phyloP scores from a whole-genome alignment of 202 grass and related monocot genomes.

The Schoenoplectus tabernaemontani region DNA sequence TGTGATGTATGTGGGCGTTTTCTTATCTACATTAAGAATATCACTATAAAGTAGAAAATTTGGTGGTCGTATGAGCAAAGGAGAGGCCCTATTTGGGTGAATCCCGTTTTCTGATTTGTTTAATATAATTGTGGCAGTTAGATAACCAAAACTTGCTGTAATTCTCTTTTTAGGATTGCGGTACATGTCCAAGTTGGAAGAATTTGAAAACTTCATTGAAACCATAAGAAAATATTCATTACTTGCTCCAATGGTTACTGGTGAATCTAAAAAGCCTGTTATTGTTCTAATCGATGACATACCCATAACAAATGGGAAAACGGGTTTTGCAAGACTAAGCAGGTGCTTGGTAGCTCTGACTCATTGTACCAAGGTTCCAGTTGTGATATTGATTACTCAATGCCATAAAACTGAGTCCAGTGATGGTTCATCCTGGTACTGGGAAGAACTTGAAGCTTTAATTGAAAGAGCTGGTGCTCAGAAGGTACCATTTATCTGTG shows the following conservation, averaged over 20 bases:
- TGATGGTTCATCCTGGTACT: slow-evolving; percentile 37
- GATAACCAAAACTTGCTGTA: slow-evolving; percentile 22
- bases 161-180: slow-evolving; percentile 45
- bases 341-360: slow-evolving; percentile 66
- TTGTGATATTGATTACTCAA: slow-evolving; percentile 73
- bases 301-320: slow-evolving; percentile 66
- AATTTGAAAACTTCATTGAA: slow-evolving; percentile 81
- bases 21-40: neutral
- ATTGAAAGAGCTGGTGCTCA: slow-evolving; percentile 75
- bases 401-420: slow-evolving; percentile 66
- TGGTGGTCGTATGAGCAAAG: neutral
- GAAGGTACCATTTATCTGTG: slow-evolving; percentile 47
- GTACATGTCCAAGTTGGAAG: slow-evolving; percentile 93
- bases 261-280: slow-evolving; percentile 46
- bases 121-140: slow-evolving; percentile 8
- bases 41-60: neutral
- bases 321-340: slow-evolving; percentile 65
- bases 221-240: slow-evolving; percentile 81
- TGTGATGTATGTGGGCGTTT: neutral
- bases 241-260: slow-evolving; percentile 37
- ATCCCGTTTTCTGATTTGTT: neutral
- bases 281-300: slow-evolving; percentile 88
- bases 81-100: neutral
- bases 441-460: slow-evolving; percentile 68
- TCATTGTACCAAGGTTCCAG: slow-evolving; percentile 62